A percentile compares a stretch with the other conserved stretches of the same genome.
Conservation (phyloP, 208 protist species). For the Balamuthia mandrillaris region DNA sequence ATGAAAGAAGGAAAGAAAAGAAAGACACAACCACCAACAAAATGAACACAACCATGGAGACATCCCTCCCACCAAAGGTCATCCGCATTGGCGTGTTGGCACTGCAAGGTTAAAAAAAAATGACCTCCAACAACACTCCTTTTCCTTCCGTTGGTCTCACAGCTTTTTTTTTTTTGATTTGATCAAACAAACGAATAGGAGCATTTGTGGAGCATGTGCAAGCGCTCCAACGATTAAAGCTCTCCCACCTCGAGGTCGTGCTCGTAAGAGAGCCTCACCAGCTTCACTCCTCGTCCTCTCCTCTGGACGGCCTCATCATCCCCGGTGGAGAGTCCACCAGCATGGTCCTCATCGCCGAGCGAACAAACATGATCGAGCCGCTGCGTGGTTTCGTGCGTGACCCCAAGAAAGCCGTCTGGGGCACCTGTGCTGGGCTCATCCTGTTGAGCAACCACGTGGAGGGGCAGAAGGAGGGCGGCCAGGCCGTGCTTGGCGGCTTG, state of each 20-base stretch:
- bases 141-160: not conserved
- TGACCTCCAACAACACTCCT: not conserved
- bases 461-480: constrained; percentile 54
- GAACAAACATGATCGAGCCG: constrained; percentile 37
- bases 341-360: constrained; percentile 45
- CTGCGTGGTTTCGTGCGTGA: constrained; percentile 31
- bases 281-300: constrained; percentile 12
- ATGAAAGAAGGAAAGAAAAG: too few relatives aligned
- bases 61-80: not conserved
- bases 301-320: constrained; percentile 51
- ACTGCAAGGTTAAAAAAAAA: constrained; percentile 28
- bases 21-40: not conserved
- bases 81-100: constrained; percentile 46
- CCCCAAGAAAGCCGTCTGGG: constrained; percentile 36
- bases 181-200: not conserved
- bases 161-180: not conserved
- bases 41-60: not conserved
- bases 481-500: constrained; percentile 49
- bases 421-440: constrained; percentile 57
- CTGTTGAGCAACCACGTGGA: constrained; percentile 45
- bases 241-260: not conserved
- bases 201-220: constrained; percentile 27
- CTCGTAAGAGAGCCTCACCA: constrained; percentile 34
- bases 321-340: constrained; percentile 55
- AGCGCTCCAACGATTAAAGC: constrained; percentile 44